A percentile compares a stretch with the other conserved stretches of the same genome.
phyloP scores from a whole-genome alignment of 78 protist species.

The Andalucia godoyi region DNA sequence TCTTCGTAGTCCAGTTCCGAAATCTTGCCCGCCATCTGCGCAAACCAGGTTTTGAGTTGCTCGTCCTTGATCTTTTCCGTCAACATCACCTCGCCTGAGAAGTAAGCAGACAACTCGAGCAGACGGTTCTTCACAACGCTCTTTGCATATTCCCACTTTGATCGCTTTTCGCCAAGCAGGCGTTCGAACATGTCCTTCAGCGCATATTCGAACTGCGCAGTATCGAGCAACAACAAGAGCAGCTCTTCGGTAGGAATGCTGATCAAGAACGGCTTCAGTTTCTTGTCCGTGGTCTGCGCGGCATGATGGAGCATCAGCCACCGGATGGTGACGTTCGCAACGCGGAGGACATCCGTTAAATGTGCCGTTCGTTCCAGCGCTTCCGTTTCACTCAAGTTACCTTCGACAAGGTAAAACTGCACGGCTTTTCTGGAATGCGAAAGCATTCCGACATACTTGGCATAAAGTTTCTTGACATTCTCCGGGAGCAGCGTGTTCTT shows the following conservation, averaged over 20 bases:
- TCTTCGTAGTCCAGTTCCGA: conserved; percentile 49
- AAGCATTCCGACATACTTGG: neutral
- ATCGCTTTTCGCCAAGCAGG: conserved; percentile 34
- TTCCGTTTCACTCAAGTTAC: conserved; percentile 44
- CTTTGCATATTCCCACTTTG: conserved; percentile 61
- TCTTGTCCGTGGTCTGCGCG: conserved; percentile 35
- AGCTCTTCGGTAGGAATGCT: conserved; percentile 11
- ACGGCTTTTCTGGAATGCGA: neutral
- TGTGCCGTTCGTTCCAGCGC: no score
- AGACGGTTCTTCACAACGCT: conserved; percentile 32
- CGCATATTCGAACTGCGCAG: conserved; percentile 76
- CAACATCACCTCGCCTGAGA: conserved; percentile 66
- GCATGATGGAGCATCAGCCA: conserved; percentile 66
- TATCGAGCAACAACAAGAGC: conserved; percentile 57
- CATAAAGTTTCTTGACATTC: neutral
- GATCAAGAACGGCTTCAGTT: conserved; percentile 2
- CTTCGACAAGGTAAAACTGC: conserved; percentile 36
- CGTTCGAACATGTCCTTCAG: conserved; percentile 48
- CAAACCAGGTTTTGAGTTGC: conserved; percentile 76
- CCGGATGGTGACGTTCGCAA: conserved; percentile 82
- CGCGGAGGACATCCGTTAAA: conserved; percentile 53
- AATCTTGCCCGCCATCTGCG: conserved; percentile 25
- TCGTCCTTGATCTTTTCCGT: conserved; percentile 69
- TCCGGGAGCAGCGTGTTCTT: conserved; percentile 42
- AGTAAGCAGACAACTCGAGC: conserved; percentile 39